These are phyloP conservation scores for Teunomyces cretensis DNA, from an alignment of 805 yeast species.

Conservation along the genomic window DNA sequence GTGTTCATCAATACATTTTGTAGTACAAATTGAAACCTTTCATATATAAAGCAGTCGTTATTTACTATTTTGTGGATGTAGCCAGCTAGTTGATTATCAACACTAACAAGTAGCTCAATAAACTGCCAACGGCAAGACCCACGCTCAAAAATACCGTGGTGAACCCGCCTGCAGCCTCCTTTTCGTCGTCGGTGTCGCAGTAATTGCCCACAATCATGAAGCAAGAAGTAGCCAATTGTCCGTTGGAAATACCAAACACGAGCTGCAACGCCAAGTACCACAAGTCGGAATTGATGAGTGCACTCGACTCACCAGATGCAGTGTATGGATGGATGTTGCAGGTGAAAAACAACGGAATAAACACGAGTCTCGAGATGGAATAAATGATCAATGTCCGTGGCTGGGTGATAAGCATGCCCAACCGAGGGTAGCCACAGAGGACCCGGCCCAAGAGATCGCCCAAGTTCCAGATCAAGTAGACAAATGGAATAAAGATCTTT, in stretches of 20 bases:
- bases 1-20: too few species aligned
- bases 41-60: too few species aligned
- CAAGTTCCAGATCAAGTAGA: conserved; percentile 81
- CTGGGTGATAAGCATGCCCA: conserved; percentile 32
- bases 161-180: conserved; percentile 93
- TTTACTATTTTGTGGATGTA: too few species aligned
- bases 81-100: neutral
- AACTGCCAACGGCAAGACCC: conserved; percentile 79
- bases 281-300: conserved; percentile 54
- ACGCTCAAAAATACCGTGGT: conserved; percentile 75
- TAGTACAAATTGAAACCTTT: too few species aligned
- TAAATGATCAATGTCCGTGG: conserved; percentile 51
- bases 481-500: conserved; percentile 63
- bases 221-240: conserved; percentile 76
- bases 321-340: conserved; percentile 55
- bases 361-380: conserved; percentile 53
- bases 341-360: conserved; percentile 70
- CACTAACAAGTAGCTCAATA: conserved; percentile 70
- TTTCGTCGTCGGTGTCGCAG: conserved; percentile 62
- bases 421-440: conserved; percentile 51
- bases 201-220: conserved; percentile 72
- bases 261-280: conserved; percentile 72
- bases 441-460: conserved; percentile 86
- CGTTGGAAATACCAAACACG: conserved; percentile 82
- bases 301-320: conserved; percentile 29